Conservation (phyloP, 2,329 filamentous ascomycete genomes). For the Hypoxylon sp. region DNA sequence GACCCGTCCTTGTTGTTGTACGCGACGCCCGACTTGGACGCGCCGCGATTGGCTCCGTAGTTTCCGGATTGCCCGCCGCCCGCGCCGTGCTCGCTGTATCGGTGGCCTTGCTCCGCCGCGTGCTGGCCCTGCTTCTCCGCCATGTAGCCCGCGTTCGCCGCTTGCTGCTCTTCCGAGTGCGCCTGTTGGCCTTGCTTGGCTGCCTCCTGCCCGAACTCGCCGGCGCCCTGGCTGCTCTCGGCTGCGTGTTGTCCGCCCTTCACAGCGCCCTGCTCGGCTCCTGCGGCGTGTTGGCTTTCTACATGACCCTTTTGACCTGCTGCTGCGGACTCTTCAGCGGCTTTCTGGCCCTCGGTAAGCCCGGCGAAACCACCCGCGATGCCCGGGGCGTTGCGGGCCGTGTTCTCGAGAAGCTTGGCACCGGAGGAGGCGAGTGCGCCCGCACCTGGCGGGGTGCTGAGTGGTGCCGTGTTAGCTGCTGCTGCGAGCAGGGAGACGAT, state of each 20-base stretch:
- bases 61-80: conserved; percentile 19
- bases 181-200: background rate
- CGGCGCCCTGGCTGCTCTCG: conserved; percentile 16
- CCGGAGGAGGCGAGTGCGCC: conserved; percentile 20
- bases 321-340: conserved; percentile 5
- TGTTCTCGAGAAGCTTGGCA: conserved; percentile 7
- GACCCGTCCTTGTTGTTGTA: conserved; percentile 39
- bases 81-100: conserved; percentile 22
- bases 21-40: conserved; percentile 34
- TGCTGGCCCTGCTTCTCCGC: conserved; percentile 15
- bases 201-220: conserved; percentile 6
- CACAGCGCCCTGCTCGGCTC: conserved; percentile 3
- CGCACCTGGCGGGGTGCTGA: conserved; percentile 13
- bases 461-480: conserved; percentile 26
- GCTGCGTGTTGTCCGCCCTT: conserved; percentile 11
- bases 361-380: background rate
- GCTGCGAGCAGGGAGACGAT: conserved; percentile 41
- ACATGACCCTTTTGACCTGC: conserved; percentile 8
- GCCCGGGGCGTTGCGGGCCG: background rate
- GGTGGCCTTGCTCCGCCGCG: conserved; percentile 17
- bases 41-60: conserved; percentile 37
- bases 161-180: background rate
- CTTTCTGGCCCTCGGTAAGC: conserved; percentile 6
- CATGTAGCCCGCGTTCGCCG: conserved; percentile 13
- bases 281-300: conserved; percentile 1